phyloP scores from a whole-genome alignment of 192 early-diverging fungal species.

The Backusella circina region DNA sequence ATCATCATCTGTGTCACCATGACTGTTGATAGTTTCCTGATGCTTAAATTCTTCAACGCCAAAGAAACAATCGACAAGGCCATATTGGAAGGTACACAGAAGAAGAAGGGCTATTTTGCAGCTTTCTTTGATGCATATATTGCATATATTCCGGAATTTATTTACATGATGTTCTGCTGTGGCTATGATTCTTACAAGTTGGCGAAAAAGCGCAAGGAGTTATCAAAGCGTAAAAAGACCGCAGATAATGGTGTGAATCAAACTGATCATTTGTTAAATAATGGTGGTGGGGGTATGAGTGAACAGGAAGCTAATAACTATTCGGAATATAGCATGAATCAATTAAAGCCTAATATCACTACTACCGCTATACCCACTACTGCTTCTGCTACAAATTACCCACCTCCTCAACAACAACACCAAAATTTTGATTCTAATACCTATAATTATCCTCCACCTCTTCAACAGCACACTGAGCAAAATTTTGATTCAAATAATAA shows the following conservation, averaged over 20 bases:
- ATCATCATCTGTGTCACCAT: constrained; percentile 21
- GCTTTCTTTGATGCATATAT: constrained; percentile 33
- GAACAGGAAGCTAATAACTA: background rate
- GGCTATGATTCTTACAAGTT: constrained; percentile 25
- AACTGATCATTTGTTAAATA: background rate
- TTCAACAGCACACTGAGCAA: background rate
- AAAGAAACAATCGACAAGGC: background rate
- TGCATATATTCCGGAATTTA: constrained; percentile 31
- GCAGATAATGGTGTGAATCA: background rate
- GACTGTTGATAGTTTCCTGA: constrained; percentile 19
- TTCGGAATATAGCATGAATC: constrained; percentile 1
- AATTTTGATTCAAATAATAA: background rate
- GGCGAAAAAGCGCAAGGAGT: constrained; percentile 25
- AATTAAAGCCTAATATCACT: background rate
- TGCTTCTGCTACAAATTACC: background rate
- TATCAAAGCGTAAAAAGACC: constrained; percentile 1
- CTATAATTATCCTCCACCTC: background rate
- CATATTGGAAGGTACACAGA: background rate
- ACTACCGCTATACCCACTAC: background rate
- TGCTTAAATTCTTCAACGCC: constrained; percentile 21
- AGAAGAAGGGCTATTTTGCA: background rate
- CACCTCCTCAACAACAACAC: background rate
- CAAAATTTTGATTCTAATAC: background rate
- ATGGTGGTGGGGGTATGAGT: background rate
- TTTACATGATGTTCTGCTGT: constrained; percentile 22